Base-by-base conservation (phyloP, 306 rosid genomes). In the Lathyrus aphaca region DNA sequence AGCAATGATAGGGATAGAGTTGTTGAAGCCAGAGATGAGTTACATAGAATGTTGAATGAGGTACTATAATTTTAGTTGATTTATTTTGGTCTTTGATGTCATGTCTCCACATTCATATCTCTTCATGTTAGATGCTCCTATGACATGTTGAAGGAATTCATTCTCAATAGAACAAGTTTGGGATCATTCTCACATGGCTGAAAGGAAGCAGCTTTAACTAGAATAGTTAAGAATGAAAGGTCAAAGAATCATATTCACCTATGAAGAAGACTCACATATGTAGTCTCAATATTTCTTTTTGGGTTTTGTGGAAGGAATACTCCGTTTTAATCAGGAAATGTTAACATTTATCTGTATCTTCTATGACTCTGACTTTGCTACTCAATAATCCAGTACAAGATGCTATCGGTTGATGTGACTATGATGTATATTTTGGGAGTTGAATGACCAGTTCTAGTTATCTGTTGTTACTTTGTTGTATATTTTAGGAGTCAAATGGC, bases 21-120 rank as follows among this genome's bases (percentile, higher is more conserved):
- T 86, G 99, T 95, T 82, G 99, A 95, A 85, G 99, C 99, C 32
- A 89, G 97, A 78, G 99, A 95, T 79, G 99, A 95, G 78, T 82
- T 95, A 68, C 99, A 95, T 77, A 89, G 99, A 87, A 91, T 95
- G 99, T 83, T 95, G 95, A 95, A 91, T 72, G 99, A 95, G 99
- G 99, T 95, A 80, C 49, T 72, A 70, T 13, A 21, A 81, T 38
- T 74, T 74, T 8, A 38, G 74, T 66, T 35, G 9, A 53, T 32
- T 30, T 68, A 25, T n/a, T 57, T 38, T 81, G 23, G 13, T 37
- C 30, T 61, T 43, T 16, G 16, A 56, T 27, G 45, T 46, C 58
- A 15, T 59, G 17, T 25, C 46, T 19, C 8, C 12, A 8, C 23
- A 43, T 69, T 73, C 30, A 21, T 77, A 8, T 57, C 32, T 81